These are phyloP conservation scores for Calocybe cyanea DNA, from an alignment of 768 basidiomycete species.

Conservation along the genomic window DNA sequence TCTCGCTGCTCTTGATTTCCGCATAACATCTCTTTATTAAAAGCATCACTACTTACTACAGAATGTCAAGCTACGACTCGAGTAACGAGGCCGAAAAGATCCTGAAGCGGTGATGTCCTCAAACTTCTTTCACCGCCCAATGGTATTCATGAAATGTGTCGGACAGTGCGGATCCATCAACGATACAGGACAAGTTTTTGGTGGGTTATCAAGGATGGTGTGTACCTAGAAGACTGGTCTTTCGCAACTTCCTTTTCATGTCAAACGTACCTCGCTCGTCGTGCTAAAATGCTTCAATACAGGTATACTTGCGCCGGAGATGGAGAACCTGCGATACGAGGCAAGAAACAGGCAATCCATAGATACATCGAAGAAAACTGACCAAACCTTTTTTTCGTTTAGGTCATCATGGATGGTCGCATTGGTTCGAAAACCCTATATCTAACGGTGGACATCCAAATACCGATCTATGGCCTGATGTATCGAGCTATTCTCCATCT, in stretches of 20 bases:
- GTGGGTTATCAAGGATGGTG: slow-evolving; percentile 90
- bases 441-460: slow-evolving; percentile 68
- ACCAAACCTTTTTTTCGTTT: not conserved
- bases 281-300: slow-evolving; percentile 1
- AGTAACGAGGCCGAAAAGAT: slow-evolving; percentile 25
- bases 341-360: no score
- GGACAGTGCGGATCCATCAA: slow-evolving; percentile 61
- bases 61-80: slow-evolving; percentile 26
- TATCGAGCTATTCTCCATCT: slow-evolving; percentile 62
- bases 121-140: not conserved
- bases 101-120: slow-evolving; percentile 36
- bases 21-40: not conserved
- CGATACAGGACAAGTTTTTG: slow-evolving; percentile 80
- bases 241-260: not conserved
- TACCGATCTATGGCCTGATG: slow-evolving; percentile 78
- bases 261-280: not conserved
- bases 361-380: no score
- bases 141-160: slow-evolving; percentile 2
- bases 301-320: slow-evolving; percentile 76
- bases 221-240: no score
- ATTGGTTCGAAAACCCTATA: slow-evolving; percentile 75
- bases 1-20: no score
- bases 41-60: no score
- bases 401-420: slow-evolving; percentile 84
- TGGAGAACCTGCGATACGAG: slow-evolving; percentile 62